Conservation (phyloP, 208 protist genomes). For the Leishmania mexicana region DNA sequence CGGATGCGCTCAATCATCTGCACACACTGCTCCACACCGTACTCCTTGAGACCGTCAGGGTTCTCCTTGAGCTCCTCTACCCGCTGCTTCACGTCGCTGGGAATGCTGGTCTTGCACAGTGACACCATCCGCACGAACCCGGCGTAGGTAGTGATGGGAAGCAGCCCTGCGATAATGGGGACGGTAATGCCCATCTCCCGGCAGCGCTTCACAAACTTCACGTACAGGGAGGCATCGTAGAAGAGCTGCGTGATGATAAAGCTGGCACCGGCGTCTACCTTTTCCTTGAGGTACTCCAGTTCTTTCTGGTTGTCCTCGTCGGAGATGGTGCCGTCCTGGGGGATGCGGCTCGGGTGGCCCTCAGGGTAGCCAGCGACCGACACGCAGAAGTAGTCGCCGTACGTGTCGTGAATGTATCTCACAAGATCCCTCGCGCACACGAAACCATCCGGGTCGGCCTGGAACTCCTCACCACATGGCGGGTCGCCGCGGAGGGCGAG, state of each 20-base stretch:
- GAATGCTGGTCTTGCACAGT: slow-evolving; percentile 77
- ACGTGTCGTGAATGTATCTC: slow-evolving; percentile 87
- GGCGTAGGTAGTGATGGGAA: slow-evolving; percentile 88
- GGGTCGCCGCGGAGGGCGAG: slow-evolving; percentile 94
- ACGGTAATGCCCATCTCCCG: slow-evolving; percentile 88
- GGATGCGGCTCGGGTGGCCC: slow-evolving; percentile 78
- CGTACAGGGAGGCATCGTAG: slow-evolving; percentile 93
- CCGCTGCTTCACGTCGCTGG: slow-evolving; percentile 43
- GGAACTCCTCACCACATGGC: slow-evolving; percentile 61
- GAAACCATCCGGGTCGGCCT: slow-evolving; percentile 75
- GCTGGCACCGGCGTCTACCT: slow-evolving; percentile 97
- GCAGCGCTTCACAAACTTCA: slow-evolving; percentile 90
- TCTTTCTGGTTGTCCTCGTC: slow-evolving; percentile 73
- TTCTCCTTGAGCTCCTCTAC: slow-evolving; percentile 72
- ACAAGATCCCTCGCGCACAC: slow-evolving; percentile 95
- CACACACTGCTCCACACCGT: slow-evolving; percentile 61
- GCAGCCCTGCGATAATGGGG: slow-evolving; percentile 95
- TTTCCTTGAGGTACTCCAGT: slow-evolving; percentile 93
- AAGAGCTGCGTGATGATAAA: slow-evolving; percentile 98
- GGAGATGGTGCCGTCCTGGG: slow-evolving; percentile 57
- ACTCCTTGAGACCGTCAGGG: slow-evolving; percentile 51
- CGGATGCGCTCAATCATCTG: slow-evolving; percentile 65
- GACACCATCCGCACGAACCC: slow-evolving; percentile 70
- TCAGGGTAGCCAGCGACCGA: slow-evolving; percentile 94
- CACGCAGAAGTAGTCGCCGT: slow-evolving; percentile 97